Evolutionary conservation across 1,284 basidiomycete species (phyloP).

Genomic region (Apiotrichum gamsii): DNA sequence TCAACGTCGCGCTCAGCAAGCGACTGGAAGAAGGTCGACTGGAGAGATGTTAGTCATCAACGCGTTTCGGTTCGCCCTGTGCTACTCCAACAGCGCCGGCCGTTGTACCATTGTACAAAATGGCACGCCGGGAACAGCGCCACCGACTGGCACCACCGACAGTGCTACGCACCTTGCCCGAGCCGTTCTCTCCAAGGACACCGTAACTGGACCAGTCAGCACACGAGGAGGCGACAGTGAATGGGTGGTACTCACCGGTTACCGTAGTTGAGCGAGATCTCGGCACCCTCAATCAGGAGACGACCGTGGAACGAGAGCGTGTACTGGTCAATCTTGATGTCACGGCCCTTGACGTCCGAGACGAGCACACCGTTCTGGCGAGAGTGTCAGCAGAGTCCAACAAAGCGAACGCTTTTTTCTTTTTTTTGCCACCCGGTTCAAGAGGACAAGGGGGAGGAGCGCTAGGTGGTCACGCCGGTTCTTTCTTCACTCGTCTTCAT

Average conservation of each 20-base stretch:
- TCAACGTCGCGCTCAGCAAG: slow-evolving; percentile 89
- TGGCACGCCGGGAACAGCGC: neutral
- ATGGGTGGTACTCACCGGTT: slow-evolving; percentile 56
- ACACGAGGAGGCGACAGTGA: neutral
- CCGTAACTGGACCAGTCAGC: slow-evolving; percentile 56
- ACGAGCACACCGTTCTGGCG: slow-evolving; percentile 71
- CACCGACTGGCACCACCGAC: neutral
- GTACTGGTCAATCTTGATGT: slow-evolving; percentile 95
- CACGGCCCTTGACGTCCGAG: slow-evolving; percentile 84
- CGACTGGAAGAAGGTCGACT: slow-evolving; percentile 52
- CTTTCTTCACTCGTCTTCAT: too few relatives aligned
- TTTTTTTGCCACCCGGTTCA: neutral
- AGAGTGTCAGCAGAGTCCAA: neutral
- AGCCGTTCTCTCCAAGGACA: slow-evolving; percentile 93
- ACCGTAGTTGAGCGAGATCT: slow-evolving; percentile 91
- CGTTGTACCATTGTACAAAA: too few relatives aligned
- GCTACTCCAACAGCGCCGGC: too few relatives aligned
- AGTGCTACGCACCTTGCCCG: slow-evolving; percentile 59
- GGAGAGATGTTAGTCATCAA: too few relatives aligned
- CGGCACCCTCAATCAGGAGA: slow-evolving; percentile 82
- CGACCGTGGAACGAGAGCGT: slow-evolving; percentile 97
- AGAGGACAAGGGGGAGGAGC: too few relatives aligned
- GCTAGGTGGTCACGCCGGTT: too few relatives aligned
- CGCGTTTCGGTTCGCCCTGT: too few relatives aligned
- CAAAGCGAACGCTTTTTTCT: neutral